Conservation (phyloP, 2,329 filamentous ascomycete genomes). For the Aspergillus sp. region DNA sequence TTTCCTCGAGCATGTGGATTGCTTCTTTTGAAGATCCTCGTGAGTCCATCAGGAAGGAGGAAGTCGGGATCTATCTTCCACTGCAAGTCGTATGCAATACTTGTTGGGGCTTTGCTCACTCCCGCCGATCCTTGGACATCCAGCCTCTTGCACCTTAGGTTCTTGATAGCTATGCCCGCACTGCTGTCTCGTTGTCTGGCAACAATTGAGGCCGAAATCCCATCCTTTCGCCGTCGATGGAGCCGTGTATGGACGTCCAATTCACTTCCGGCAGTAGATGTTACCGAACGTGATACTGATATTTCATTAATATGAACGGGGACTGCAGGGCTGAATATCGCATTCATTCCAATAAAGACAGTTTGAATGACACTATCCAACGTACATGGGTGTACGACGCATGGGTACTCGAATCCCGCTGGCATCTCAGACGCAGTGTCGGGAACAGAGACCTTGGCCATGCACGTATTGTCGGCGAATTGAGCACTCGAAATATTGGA, state of each 20-base stretch:
- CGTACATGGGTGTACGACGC: slow-evolving; percentile 30
- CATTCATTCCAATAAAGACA: slow-evolving; percentile 17
- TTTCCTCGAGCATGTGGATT: background rate
- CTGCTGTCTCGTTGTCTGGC: slow-evolving; percentile 1
- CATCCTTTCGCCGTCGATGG: background rate
- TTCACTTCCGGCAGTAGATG: slow-evolving; percentile 5
- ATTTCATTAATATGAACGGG: slow-evolving; percentile 24
- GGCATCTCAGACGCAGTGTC: slow-evolving; percentile 29
- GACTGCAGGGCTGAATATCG: slow-evolving; percentile 15
- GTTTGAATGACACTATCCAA: slow-evolving; percentile 34
- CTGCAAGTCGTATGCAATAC: slow-evolving; percentile 16
- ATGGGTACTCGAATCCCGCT: slow-evolving; percentile 22
- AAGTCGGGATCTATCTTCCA: slow-evolving; percentile 21
- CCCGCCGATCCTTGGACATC: background rate
- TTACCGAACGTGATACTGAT: slow-evolving; percentile 10
- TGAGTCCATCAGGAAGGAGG: background rate
- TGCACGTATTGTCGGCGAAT: slow-evolving; percentile 8
- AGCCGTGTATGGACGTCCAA: slow-evolving; percentile 14
- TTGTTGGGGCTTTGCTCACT: background rate
- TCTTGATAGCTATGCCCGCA: slow-evolving; percentile 11
- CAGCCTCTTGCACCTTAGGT: slow-evolving; percentile 12
- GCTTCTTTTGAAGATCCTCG: too few relatives aligned
- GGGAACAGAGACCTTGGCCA: slow-evolving; percentile 23
- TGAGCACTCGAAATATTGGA: slow-evolving; percentile 19
- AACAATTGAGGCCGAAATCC: slow-evolving; percentile 15